These are phyloP conservation scores for Tetrapisispora pingtungensis DNA, from an alignment of 805 yeast species.

Conservation along the genomic window DNA sequence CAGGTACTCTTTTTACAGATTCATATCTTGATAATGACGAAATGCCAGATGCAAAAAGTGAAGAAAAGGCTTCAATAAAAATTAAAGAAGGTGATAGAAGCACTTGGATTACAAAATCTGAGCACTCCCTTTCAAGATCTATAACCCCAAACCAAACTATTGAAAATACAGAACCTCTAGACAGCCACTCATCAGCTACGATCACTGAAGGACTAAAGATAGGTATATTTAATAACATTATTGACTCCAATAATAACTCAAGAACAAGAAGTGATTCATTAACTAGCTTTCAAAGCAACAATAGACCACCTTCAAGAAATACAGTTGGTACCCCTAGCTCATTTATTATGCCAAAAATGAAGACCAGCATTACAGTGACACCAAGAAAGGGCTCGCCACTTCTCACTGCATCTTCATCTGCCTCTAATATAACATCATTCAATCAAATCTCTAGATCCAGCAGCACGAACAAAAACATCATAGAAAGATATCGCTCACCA, in stretches of 20 bases:
- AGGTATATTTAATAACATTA: not conserved
- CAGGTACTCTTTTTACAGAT: conserved; percentile 30
- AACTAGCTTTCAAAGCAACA: not conserved
- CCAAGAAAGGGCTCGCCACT: conserved; percentile 54
- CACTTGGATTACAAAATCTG: not conserved
- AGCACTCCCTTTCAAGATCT: conserved; percentile 24
- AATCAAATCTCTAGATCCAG: conserved; percentile 2
- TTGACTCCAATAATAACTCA: not conserved
- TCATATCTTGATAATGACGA: conserved; percentile 34
- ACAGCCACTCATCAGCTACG: not conserved
- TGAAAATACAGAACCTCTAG: conserved; percentile 5
- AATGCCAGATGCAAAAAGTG: conserved; percentile 25
- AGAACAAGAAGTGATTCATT: not conserved
- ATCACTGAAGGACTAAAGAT: not conserved
- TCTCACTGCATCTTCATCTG: conserved; percentile 2
- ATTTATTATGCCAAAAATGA: conserved; percentile 14
- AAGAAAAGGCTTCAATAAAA: conserved; percentile 3
- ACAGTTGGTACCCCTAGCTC: not conserved
- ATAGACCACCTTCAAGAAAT: not conserved
- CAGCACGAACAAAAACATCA: conserved; percentile 14
- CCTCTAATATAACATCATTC: not conserved
- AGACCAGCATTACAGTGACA: conserved; percentile 29
- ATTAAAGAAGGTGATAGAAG: not conserved
- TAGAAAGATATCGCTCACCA: conserved; percentile 34
- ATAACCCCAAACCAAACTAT: conserved; percentile 41